Base-by-base conservation (phyloP, 225 moss, liverwort and hornwort species). In the Neckera pumila region DNA sequence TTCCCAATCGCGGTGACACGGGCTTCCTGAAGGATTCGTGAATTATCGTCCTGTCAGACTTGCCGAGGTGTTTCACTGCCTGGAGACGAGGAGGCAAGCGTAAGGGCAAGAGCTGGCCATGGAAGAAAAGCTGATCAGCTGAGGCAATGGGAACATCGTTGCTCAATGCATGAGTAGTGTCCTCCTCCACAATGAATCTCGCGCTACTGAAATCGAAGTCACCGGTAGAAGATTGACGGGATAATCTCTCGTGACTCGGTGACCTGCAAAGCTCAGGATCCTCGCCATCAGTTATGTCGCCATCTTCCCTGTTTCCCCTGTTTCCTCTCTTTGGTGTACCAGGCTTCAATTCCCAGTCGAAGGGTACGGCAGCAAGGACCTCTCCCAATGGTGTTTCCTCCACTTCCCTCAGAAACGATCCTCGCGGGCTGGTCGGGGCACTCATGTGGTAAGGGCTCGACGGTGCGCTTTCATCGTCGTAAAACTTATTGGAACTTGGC, bases 81-180 rank as follows among this genome's bases (percentile, higher is more conserved):
- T 93, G 94, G 43, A 94, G 89, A 83, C 94, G 91, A 36, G 94
- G 94, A 66, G 94, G 94, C 76, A 94, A 75, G 78, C 89, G 88
- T 34, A 94, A 67, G 7, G 94, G 94, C 89, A 94, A 81, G n/a
- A 94, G 69, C 87, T 93, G 93, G 82, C 94, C 94, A 77, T 94
- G 92, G 66, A 90, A 84, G 89, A 94, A 94, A 53, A 94, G 93
- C 87, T 94, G 81, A 47, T 93, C 94, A 12, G 94, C 93, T 65
- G 94, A 88, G 70, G 94, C 90, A 40, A 92, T 83, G 30, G 89
- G 62, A 59, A 31, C 58, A 43, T 90, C 86, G 42, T 86, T 81
- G 88, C 64, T 89, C n/a, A 69, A 79, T 66, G 88, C 78, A 30
- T 89, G 62, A 72, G 40, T 58, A 62, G 78, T 71, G 56, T 88